Evolutionary conservation across 345 rosid genomes (phyloP).

Genomic region (Eucalyptus melliodora): DNA sequence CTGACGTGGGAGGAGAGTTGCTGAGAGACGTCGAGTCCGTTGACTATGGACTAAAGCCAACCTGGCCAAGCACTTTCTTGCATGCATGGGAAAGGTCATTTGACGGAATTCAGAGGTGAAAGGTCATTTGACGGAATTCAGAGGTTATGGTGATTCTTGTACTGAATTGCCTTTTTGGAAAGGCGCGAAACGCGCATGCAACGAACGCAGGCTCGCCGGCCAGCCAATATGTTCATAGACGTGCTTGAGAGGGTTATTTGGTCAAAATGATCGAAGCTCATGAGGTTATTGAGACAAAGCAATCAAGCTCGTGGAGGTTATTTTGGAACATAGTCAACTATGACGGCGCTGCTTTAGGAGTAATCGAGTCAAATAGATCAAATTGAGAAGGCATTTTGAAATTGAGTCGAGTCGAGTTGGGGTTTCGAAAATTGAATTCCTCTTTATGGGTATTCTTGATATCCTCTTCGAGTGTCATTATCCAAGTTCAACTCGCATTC

Average conservation of each 20-base stretch:
- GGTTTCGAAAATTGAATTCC: not conserved
- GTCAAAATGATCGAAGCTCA: not conserved
- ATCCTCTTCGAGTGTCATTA: not conserved
- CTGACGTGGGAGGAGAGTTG: not conserved
- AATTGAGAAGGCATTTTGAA: not conserved
- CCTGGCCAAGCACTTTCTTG: not conserved
- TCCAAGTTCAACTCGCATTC: not conserved
- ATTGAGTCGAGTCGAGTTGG: not conserved
- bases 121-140: not conserved
- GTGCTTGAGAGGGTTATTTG: not conserved
- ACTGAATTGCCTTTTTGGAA: not conserved
- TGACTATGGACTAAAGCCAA: too few relatives aligned
- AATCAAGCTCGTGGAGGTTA: not conserved
- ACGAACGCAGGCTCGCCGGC: not conserved
- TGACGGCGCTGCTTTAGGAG: not conserved
- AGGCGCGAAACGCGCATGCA: not conserved
- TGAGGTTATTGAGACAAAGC: not conserved
- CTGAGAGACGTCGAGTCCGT: too few relatives aligned
- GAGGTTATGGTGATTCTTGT: not conserved
- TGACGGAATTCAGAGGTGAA: not conserved
- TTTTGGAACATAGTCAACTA: not conserved
- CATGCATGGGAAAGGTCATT: not conserved
- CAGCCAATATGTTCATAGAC: not conserved
- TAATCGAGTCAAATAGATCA: not conserved
- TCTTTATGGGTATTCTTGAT: not conserved